Percentiles rank a stretch among this genome's conserved stretches.
phyloP scores from a whole-genome alignment of 805 yeast genomes.

The Spathaspora arborariae region DNA sequence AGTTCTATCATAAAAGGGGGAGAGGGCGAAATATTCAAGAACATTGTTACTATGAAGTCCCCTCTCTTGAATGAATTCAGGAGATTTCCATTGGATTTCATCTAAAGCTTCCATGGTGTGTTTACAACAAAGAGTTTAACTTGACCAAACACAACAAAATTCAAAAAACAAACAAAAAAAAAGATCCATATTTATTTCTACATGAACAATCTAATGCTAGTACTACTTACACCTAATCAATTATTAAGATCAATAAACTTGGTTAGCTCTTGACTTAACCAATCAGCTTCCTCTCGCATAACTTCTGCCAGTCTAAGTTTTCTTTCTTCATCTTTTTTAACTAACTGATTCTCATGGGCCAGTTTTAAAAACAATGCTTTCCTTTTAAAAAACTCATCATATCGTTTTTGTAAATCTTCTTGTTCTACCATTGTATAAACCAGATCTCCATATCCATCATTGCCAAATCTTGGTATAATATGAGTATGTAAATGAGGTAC shows the following conservation, averaged over 20 bases:
- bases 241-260: constrained; percentile 16
- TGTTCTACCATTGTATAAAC: constrained; percentile 65
- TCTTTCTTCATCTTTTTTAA: constrained; percentile 50
- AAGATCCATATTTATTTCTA: not conserved
- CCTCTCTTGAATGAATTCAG: constrained; percentile 92
- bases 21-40: constrained; percentile 85
- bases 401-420: constrained; percentile 42
- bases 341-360: constrained; percentile 14
- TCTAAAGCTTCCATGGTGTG: constrained; percentile 47
- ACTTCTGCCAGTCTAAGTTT: constrained; percentile 52
- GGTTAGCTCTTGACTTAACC: constrained; percentile 43
- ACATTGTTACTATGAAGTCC: constrained; percentile 89
- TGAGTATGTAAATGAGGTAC: constrained; percentile 95
- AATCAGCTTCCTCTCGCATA: constrained; percentile 69
- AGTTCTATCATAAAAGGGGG: constrained; percentile 92
- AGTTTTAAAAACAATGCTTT: constrained; percentile 16
- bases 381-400: constrained; percentile 20
- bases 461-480: constrained; percentile 75
- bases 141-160: not conserved
- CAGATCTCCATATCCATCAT: constrained; percentile 50
- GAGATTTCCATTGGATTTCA: constrained; percentile 94
- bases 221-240: not conserved
- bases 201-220: not conserved
- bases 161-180: not conserved
- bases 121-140: not conserved